Evolutionary conservation across 2,329 filamentous ascomycete genomes (phyloP), one percentile per base, ranked within the genome.

Genomic region (Fusarium sp.): DNA sequence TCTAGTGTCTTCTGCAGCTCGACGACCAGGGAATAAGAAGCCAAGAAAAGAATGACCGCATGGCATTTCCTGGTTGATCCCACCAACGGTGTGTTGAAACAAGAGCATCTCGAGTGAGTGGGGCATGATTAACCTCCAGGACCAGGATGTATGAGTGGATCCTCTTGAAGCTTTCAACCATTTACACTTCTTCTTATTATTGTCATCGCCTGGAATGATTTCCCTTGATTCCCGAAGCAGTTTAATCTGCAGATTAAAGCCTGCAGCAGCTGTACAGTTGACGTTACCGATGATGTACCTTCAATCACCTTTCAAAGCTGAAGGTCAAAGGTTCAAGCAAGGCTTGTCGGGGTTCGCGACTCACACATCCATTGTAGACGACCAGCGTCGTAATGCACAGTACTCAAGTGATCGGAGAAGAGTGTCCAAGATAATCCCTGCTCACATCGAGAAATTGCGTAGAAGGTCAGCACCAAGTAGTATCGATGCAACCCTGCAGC

Each of bases 171-270:
- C 34, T 40, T 56, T 62, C 24, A 6, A 16, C 56, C 29, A 51
- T 59, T 53, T 52, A 34, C 34, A 45, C 57, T 70, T 63, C 29
- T 48, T 58, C 57, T 67, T 63, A 30, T 52, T 55, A 46, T 63
- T 67, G 48, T 47, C 32, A 29, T 37, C 24, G 20, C 24, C 46
- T 68, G 46, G 58, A 37, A 52, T 54, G 30, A n/a, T 41, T 58
- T 24, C 29, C 32, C 42, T 42, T 32, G 24, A 40, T 54, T 18
- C 46, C 49, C 27, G 22, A 67, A 52, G n/a, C 27, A 30, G 45
- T 18, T 56, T 34, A 48, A 63, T 29, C 16, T 25, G n/a, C 16
- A 41, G 16, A 18, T 48, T 30, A n/a, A 24, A 29, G 27, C 27
- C 20, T 54, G 51, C 34, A 22, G 56, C 41, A 51, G 58, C 32